Evolutionary conservation across 768 basidiomycete species (phyloP), one percentile per base, ranked within the genome.

Genomic region (Hygrocybe punicea): DNA sequence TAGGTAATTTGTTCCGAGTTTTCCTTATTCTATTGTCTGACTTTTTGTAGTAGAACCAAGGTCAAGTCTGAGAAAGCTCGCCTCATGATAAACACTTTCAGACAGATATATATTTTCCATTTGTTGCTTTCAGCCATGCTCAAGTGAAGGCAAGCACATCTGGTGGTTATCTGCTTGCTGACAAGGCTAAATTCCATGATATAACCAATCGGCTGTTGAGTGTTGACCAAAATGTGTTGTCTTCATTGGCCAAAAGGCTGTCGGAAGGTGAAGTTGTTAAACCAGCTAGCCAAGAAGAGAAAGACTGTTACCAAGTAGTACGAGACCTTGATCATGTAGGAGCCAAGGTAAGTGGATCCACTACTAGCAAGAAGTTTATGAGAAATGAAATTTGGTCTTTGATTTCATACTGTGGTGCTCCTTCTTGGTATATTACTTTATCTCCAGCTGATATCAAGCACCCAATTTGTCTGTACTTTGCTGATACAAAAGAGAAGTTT

Each of bases 51-150:
- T 29, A 29, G 29, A 29, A 29, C 29, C 29, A 29, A 29, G 29
- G 29, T 29, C 29, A 29, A 29, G 29, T 29, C 29, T 29, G 29
- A 29, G 29, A 29, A 29, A 29, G 29, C 29, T 29, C 29, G 29
- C 29, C 29, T 29, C 67, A 72, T 57, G 76, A 78, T 44, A 73
- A 74, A n/a, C 53, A 67, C 0, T 76, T 73, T 65, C 76, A 79
- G 51, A 53, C 33, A 0, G 75, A 80, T 56, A 19, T 58, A 1
- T 61, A 65, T 36, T 80, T 75, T 58, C 64, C 73, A 0, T 69
- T 78, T 24, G 59, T 76, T 14, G 69, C 67, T 0, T 78, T 77
- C 50, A 77, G 71, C 49, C 74, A 78, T 51, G 59, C 69, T 17
- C 78, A 78, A 44, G 65, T 79, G 2, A 72, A 69, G 40, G 56